These are phyloP conservation scores for Canavalia ensiformis DNA, from an alignment of 306 rosid genomes.

Conservation along the genomic window DNA sequence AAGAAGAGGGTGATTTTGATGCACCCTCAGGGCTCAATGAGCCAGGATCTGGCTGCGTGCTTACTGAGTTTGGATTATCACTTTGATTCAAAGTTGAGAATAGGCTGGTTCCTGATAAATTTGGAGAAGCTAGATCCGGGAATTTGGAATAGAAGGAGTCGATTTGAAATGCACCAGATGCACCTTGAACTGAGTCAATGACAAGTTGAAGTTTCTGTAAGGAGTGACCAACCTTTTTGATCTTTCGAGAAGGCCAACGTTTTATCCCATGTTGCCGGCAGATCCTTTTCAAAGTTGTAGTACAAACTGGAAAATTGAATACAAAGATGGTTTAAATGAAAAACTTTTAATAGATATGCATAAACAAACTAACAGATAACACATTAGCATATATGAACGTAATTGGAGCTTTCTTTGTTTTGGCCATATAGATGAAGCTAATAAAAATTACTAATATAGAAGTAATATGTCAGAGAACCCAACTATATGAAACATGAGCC, in stretches of 20 bases:
- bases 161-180: constrained; percentile 84
- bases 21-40: constrained; percentile 60
- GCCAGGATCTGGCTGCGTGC: constrained; percentile 55
- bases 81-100: constrained; percentile 66
- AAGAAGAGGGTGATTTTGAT: constrained; percentile 74
- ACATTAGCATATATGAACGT: constrained; percentile 6
- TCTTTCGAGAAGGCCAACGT: constrained; percentile 98
- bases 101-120: constrained; percentile 58
- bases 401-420: constrained; percentile 27
- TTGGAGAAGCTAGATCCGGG: constrained; percentile 82
- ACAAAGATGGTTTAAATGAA: constrained; percentile 30
- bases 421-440: neutral
- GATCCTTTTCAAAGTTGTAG: constrained; percentile 92
- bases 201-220: constrained; percentile 89
- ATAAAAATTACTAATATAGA: neutral
- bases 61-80: constrained; percentile 57
- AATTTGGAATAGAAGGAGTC: constrained; percentile 85
- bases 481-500: constrained; percentile 5
- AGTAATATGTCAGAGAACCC: constrained; percentile 12
- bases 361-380: constrained; percentile 11
- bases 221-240: constrained; percentile 98
- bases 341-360: constrained; percentile 32
- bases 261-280: constrained; percentile 96
- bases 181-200: constrained; percentile 91
- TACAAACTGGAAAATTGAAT: constrained; percentile 70